phyloP scores from a whole-genome alignment of 306 rosid species.

The Astragalus glycyphyllos region DNA sequence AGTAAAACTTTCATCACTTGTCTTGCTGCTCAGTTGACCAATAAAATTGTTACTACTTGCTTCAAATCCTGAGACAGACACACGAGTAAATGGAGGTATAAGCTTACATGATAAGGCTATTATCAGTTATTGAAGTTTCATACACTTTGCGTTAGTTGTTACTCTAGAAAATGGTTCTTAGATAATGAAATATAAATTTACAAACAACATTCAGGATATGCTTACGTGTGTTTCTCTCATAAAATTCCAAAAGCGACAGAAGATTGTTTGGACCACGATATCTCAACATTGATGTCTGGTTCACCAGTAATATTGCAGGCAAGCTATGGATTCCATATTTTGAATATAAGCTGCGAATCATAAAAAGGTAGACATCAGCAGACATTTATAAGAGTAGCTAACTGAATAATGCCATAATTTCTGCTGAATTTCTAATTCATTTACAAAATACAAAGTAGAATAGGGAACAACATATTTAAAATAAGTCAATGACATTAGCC shows the following conservation, averaged over 20 bases:
- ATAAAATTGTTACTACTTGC: conserved; percentile 48
- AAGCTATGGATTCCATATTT: conserved; percentile 74
- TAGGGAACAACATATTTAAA: conserved; percentile 16
- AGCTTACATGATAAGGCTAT: conserved; percentile 16
- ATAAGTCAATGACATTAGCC: conserved; percentile 29
- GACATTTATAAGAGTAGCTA: conserved; percentile 8
- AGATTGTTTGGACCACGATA: conserved; percentile 70
- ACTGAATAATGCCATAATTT: neutral
- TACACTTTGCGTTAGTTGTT: neutral
- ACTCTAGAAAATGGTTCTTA: neutral
- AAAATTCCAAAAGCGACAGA: conserved; percentile 58
- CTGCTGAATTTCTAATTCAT: neutral
- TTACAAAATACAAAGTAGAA: conserved; percentile 5
- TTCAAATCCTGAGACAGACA: conserved; percentile 58
- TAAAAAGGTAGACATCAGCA: conserved; percentile 20
- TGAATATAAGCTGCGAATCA: conserved; percentile 69
- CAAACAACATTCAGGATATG: conserved; percentile 30
- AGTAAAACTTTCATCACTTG: conserved; percentile 40
- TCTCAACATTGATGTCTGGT: conserved; percentile 61
- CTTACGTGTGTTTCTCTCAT: conserved; percentile 66
- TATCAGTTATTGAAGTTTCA: conserved; percentile 13
- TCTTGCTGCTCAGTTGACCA: conserved; percentile 37
- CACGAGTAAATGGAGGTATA: conserved; percentile 8
- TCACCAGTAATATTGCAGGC: conserved; percentile 77
- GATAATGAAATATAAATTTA: conserved; percentile 12